These are phyloP conservation scores for Fusarium sp. DNA, from an alignment of 2,329 filamentous ascomycete species.

Conservation along the genomic window DNA sequence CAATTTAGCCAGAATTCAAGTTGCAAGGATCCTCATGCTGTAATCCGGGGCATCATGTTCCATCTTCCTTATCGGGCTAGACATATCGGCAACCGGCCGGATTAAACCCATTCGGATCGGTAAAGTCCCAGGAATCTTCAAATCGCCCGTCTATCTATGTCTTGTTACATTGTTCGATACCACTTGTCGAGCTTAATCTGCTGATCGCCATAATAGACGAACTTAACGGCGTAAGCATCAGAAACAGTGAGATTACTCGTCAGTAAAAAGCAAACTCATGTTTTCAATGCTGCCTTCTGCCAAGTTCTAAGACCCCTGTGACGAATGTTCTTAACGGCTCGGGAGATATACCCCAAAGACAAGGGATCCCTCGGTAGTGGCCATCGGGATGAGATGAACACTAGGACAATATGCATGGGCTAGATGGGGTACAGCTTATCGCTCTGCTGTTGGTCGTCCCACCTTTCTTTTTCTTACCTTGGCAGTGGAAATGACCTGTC, in stretches of 20 bases:
- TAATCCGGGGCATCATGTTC: constrained; percentile 7
- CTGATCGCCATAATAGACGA: background rate
- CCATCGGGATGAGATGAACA: background rate
- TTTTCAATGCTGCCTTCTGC: background rate
- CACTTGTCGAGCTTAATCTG: background rate
- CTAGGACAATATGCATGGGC: background rate
- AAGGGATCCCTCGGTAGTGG: background rate
- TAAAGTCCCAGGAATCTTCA: background rate
- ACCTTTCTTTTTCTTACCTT: background rate
- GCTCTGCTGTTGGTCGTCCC: background rate
- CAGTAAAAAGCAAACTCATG: background rate
- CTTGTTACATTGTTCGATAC: background rate
- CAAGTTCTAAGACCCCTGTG: background rate
- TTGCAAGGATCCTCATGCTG: background rate
- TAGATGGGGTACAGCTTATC: background rate
- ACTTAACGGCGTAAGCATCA: background rate
- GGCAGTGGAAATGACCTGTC: background rate
- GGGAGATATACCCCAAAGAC: background rate
- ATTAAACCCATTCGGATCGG: background rate
- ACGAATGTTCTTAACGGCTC: background rate
- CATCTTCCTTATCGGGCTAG: background rate
- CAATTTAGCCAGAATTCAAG: background rate
- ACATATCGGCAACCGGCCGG: background rate
- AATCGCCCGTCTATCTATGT: background rate
- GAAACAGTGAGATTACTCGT: background rate